Evolutionary conservation across 2,329 filamentous ascomycete genomes (phyloP).

Genomic region (Botrytis cinerea): DNA sequence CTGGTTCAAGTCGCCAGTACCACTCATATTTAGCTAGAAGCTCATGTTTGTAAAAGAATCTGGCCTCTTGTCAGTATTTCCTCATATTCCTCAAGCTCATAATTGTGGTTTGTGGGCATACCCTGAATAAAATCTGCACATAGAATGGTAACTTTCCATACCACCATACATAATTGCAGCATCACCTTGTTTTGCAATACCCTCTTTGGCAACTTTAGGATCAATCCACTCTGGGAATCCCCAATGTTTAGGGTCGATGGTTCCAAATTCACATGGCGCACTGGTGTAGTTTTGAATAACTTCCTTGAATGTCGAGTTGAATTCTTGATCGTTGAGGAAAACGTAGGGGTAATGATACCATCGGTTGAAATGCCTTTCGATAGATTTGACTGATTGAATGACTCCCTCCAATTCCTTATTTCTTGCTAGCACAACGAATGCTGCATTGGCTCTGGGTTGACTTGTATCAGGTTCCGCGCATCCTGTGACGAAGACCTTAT

Average conservation of each 20-base stretch:
- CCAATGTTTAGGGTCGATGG: constrained; percentile 90
- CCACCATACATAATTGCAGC: constrained; percentile 99
- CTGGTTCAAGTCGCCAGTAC: constrained; percentile 99
- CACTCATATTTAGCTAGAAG: constrained; percentile 96
- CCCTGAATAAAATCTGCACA: constrained; percentile 99
- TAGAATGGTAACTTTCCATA: constrained; percentile 97
- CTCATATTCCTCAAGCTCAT: background rate
- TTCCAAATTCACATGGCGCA: constrained; percentile 84
- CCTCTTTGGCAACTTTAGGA: constrained; percentile 88
- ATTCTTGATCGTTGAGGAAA: constrained; percentile 96
- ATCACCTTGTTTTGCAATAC: constrained; percentile 95
- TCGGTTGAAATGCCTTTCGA: constrained; percentile 97
- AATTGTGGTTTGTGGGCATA: constrained; percentile 48
- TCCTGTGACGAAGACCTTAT: constrained; percentile 92
- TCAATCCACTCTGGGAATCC: constrained; percentile 97
- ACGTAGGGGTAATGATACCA: constrained; percentile 99
- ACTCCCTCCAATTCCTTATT: constrained; percentile 98
- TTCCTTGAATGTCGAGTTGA: constrained; percentile 92
- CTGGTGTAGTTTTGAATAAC: constrained; percentile 90
- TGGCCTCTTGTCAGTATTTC: constrained; percentile 40
- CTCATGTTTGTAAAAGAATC: constrained; percentile 97
- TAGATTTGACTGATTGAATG: constrained; percentile 94
- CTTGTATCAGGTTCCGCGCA: constrained; percentile 80
- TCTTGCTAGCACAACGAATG: constrained; percentile 90
- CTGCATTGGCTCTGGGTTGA: constrained; percentile 84